Base-by-base conservation (phyloP, 2,329 filamentous ascomycete genomes). In the Epichloe glyceriae region DNA sequence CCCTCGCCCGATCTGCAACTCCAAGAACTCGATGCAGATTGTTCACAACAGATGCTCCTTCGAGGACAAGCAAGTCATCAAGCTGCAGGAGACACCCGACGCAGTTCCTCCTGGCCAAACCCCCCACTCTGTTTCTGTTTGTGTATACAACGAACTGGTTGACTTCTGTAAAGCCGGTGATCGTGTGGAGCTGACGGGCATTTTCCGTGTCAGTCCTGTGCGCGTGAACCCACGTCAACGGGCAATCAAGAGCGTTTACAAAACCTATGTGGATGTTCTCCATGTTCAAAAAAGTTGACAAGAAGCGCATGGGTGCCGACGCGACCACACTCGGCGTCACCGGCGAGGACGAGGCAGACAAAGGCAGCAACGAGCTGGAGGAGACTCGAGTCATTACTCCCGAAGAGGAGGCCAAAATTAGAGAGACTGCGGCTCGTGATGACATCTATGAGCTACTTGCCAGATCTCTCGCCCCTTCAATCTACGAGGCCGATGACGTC, bases 161-260 rank as follows among this genome's bases (percentile, higher is more conserved):
- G 93, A 98, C 69, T 85, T 95, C 51, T 97, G 93, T 76, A 97
- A 96, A 68, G 93, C 93, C 49, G 93, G 93, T 80, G 93, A 98
- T 66, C 82, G 93, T 53, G 85, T 98, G 38, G 85, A 95, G 67
- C 84, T 98, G 53, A 98, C 93, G 7, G 93, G 93, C 60, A 95
- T 98, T 59, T 98, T 97, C 78, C 85, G 93, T 56, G 89, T 89
- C 64, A 95, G 87, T 58, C 88, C 91, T 45, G 89, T 98, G 49
- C 85, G 93, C 19, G 83, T 97, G 55, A 98, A 97, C 63, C 91
- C 93, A 20, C 84, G 90, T 19, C 90, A 96, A 70, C 78, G 93
- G 54, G 86, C 88, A 0, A 82, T 97, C 62, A 97, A 96, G 75
- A 87, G 88, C 55, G 82, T 98, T 39, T 95, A 95, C 78, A 98